Evolutionary conservation across 2,329 filamentous ascomycete species (phyloP).

Genomic region (Xylogone sp.): DNA sequence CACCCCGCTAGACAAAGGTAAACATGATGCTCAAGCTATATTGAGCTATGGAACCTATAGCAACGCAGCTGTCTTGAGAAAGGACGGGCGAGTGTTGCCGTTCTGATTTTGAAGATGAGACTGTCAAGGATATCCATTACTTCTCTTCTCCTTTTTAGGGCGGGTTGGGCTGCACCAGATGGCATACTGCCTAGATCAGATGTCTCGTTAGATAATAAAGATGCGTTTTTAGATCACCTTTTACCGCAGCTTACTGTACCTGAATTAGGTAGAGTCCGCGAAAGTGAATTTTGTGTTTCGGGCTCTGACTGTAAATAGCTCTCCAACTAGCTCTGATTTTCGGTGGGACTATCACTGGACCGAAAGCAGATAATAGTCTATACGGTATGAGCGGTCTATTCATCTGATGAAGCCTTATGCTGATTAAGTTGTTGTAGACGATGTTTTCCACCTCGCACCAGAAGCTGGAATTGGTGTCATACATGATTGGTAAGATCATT

Average conservation of each 20-base stretch:
- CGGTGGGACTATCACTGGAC: conserved; percentile 37
- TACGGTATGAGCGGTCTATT: conserved; percentile 25
- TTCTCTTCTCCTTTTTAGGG: neutral
- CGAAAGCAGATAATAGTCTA: conserved; percentile 33
- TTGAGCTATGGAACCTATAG: neutral
- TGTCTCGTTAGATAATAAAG: neutral
- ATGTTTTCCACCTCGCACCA: conserved; percentile 22
- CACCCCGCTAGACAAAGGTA: neutral
- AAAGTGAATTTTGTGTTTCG: neutral
- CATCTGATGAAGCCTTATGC: neutral
- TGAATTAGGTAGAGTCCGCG: conserved; percentile 8
- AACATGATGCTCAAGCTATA: neutral
- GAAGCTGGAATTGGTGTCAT: conserved; percentile 36
- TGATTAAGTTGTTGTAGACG: conserved; percentile 18
- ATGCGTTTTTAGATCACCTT: conserved; percentile 12
- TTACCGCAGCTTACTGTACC: conserved; percentile 13
- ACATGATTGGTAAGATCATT: conserved; percentile 32
- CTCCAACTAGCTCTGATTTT: conserved; percentile 43
- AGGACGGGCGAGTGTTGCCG: neutral
- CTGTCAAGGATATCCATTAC: neutral
- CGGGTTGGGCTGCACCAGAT: neutral
- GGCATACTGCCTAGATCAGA: neutral
- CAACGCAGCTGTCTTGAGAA: neutral
- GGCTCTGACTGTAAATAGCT: conserved; percentile 17
- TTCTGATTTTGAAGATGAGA: neutral